Evolutionary conservation across 192 early-diverging fungal genomes (phyloP).

Genomic region (Jimgerdemannia flammicorona): DNA sequence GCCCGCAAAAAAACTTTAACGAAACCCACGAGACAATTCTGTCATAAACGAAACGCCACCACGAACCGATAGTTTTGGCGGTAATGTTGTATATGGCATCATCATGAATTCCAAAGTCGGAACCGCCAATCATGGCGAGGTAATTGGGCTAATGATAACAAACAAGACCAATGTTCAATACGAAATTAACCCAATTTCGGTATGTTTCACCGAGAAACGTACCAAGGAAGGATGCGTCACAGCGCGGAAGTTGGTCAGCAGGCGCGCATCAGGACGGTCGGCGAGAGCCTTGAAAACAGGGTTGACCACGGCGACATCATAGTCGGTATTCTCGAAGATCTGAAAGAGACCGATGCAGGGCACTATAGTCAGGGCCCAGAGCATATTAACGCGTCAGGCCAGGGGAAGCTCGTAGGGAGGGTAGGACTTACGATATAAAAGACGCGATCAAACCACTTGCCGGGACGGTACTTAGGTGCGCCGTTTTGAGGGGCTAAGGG

Average conservation of each 20-base stretch:
- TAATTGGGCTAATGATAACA: background rate
- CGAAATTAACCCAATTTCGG: too few species aligned
- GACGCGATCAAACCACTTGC: background rate
- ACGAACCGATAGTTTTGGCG: background rate
- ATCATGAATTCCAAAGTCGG: slow-evolving; percentile 22
- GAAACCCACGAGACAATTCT: too few species aligned
- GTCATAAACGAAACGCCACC: too few species aligned
- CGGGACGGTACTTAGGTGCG: background rate
- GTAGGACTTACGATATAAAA: background rate
- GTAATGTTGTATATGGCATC: slow-evolving; percentile 41
- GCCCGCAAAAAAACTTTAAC: too few species aligned
- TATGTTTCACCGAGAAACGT: too few species aligned
- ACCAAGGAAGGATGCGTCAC: background rate
- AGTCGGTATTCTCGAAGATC: background rate
- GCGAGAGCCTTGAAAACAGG: background rate
- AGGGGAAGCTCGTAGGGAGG: background rate
- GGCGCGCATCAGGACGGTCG: background rate
- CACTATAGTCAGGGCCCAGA: too few species aligned
- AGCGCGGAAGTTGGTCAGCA: background rate
- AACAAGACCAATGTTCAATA: too few species aligned
- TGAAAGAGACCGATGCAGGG: background rate
- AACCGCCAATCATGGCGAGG: slow-evolving; percentile 32
- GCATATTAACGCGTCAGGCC: background rate
- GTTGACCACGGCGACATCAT: background rate
- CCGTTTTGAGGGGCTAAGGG: too few species aligned